Conservation (phyloP, 345 rosid genomes). For the Acer yangbiense region DNA sequence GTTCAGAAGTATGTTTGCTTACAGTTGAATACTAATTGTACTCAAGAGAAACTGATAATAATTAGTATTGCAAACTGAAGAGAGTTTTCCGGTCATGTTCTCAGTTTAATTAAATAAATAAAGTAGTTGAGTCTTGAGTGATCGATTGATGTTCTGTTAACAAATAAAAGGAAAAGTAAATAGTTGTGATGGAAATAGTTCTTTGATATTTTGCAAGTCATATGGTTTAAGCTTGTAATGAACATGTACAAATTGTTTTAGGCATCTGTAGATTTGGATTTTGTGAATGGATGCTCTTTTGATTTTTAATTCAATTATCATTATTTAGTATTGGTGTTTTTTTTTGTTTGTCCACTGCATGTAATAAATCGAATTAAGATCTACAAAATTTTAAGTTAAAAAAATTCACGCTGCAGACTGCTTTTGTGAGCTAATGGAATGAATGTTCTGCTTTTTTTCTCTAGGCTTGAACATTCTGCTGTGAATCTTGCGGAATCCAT, state of each 20-base stretch:
- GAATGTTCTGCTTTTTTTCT: constrained; percentile 19
- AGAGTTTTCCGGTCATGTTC: constrained; percentile 5
- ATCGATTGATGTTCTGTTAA: neutral
- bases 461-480: constrained; percentile 82
- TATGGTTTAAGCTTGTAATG: too few species aligned
- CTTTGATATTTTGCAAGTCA: too few species aligned
- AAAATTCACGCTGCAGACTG: constrained; percentile 2
- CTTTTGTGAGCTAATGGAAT: neutral
- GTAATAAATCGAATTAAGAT: neutral
- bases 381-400: neutral
- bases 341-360: neutral
- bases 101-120: constrained; percentile 5
- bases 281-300: neutral
- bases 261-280: too few species aligned
- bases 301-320: neutral
- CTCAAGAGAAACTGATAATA: too few species aligned
- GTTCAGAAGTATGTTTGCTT: constrained; percentile 73
- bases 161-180: too few species aligned
- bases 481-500: constrained; percentile 60
- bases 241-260: too few species aligned
- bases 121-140: constrained; percentile 13
- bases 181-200: too few species aligned
- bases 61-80: neutral
- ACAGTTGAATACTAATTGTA: neutral
- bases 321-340: neutral